phyloP scores from a whole-genome alignment of 2,329 filamentous ascomycete genomes.

The Colletotrichum abscissum region DNA sequence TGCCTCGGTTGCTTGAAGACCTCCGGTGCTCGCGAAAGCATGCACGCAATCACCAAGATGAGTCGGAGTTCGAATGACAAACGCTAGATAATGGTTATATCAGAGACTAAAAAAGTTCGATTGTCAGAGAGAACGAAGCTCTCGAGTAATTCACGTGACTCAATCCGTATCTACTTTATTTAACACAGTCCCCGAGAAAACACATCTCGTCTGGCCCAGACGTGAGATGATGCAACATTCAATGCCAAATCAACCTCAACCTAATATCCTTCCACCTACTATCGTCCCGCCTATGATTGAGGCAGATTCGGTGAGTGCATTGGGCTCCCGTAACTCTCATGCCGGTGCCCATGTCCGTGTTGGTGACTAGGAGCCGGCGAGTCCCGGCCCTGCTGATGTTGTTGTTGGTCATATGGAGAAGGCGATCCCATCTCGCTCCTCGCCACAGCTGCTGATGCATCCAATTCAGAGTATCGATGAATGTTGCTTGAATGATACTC shows the following conservation, averaged over 20 bases:
- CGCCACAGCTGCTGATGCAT: constrained; percentile 35
- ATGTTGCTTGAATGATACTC: constrained; percentile 29
- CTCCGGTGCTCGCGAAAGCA: not conserved
- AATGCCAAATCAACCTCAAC: not conserved
- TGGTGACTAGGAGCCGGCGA: not conserved
- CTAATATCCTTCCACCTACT: not conserved
- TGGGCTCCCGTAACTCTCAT: not conserved
- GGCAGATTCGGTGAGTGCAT: constrained; percentile 9
- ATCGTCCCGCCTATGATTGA: not conserved
- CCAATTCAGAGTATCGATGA: constrained; percentile 39
- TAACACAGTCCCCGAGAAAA: not conserved
- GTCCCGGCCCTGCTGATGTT: constrained; percentile 21
- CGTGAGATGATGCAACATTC: not conserved
- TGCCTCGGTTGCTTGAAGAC: not conserved
- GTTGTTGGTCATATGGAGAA: constrained; percentile 25
- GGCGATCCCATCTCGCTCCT: constrained; percentile 31
- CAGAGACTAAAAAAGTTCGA: not conserved
- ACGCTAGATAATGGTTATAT: not conserved
- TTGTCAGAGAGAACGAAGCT: not conserved
- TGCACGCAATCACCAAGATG: not conserved
- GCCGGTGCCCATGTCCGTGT: not conserved
- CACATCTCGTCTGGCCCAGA: not conserved
- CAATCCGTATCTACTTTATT: not conserved
- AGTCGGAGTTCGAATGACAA: not conserved
- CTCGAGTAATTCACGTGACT: not conserved